Percentiles rank a stretch among this genome's conserved stretches.
phyloP scores from a whole-genome alignment of 768 basidiomycete species.

The Hydnomerulius pinastri region DNA sequence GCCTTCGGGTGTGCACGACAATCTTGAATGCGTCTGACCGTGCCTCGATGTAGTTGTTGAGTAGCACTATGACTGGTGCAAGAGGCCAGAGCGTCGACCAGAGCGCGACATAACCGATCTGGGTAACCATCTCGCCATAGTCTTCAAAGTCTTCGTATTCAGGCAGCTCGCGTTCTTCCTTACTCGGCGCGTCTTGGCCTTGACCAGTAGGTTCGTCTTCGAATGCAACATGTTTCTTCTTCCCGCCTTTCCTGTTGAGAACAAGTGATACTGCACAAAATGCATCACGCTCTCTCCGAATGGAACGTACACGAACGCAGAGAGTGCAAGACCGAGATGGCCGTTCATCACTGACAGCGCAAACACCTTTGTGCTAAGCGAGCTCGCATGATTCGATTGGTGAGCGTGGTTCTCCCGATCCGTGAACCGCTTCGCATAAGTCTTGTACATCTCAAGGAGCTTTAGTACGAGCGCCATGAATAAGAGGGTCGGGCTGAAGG shows the following conservation, averaged over 20 bases:
- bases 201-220: slow-evolving; percentile 54
- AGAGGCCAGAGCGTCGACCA: slow-evolving; percentile 97
- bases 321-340: slow-evolving; percentile 87
- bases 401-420: slow-evolving; percentile 92
- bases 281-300: slow-evolving; percentile 87
- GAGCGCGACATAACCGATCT: slow-evolving; percentile 89
- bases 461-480: slow-evolving; percentile 82
- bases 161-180: slow-evolving; percentile 76
- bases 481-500: slow-evolving; percentile 79
- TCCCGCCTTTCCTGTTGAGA: slow-evolving; percentile 28
- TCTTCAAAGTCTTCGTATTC: slow-evolving; percentile 83
- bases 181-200: slow-evolving; percentile 32
- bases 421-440: slow-evolving; percentile 68
- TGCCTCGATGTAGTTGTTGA: slow-evolving; percentile 93
- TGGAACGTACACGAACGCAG: slow-evolving; percentile 95
- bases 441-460: slow-evolving; percentile 72
- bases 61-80: slow-evolving; percentile 81
- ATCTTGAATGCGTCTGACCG: slow-evolving; percentile 97
- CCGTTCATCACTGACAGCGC: slow-evolving; percentile 86
- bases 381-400: slow-evolving; percentile 72
- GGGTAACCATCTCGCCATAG: slow-evolving; percentile 96
- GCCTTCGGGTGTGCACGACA: slow-evolving; percentile 77
- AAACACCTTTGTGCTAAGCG: slow-evolving; percentile 90
- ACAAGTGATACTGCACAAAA: slow-evolving; percentile 38
- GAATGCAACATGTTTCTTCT: slow-evolving; percentile 72